Evolutionary conservation across 192 early-diverging fungal species (phyloP).

Genomic region (Endogone sp.): DNA sequence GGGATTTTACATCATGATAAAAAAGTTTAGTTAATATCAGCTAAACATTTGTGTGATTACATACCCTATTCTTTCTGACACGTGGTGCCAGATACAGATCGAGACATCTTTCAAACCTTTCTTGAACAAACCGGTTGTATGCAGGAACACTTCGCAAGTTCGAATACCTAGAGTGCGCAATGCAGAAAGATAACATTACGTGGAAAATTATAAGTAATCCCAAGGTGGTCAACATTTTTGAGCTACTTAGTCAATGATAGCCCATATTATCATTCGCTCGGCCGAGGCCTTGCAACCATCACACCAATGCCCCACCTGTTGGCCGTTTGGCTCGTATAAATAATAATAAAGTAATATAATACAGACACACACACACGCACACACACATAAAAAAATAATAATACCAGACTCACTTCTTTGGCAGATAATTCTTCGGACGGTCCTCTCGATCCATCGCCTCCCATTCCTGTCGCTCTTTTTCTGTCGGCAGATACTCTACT

Average conservation of each 20-base stretch:
- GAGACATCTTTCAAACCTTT: conserved; percentile 94
- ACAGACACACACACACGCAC: no score
- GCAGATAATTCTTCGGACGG: conserved; percentile 59
- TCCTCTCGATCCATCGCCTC: conserved; percentile 73
- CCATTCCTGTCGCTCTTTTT: conserved; percentile 80
- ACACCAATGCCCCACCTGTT: no score
- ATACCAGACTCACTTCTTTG: conserved; percentile 57
- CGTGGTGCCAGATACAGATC: conserved; percentile 97
- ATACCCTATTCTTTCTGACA: conserved; percentile 74
- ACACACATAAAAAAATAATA: no score
- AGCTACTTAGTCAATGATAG: no score
- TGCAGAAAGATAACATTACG: no score
- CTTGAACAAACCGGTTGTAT: conserved; percentile 87
- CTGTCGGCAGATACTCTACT: conserved; percentile 83
- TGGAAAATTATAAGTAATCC: no score
- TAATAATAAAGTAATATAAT: no score
- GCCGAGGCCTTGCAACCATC: no score
- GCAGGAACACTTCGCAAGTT: conserved; percentile 83
- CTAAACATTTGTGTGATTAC: not conserved
- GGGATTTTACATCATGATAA: no score
- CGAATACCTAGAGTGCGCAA: conserved; percentile 37
- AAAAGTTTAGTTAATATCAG: not conserved
- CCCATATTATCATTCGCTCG: no score
- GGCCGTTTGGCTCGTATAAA: no score
- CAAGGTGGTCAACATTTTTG: no score